These are phyloP conservation scores for Rhododendron molle DNA, from an alignment of 148 eudicot genomes.

Conservation along the genomic window DNA sequence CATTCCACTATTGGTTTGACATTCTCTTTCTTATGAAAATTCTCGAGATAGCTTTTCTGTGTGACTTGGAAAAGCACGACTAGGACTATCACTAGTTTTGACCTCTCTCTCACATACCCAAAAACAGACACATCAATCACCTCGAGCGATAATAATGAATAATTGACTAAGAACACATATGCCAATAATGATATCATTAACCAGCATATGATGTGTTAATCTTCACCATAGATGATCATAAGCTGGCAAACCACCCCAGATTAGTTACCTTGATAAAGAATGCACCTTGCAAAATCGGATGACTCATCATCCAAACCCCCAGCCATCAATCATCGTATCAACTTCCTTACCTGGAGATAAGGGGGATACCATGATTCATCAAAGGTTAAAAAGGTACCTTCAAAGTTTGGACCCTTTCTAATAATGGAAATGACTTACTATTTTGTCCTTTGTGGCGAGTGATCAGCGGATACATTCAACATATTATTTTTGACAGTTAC, in stretches of 20 bases:
- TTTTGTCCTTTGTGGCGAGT: not conserved
- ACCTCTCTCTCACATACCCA: not conserved
- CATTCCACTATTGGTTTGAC: not conserved
- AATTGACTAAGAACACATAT: not conserved
- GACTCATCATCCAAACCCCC: not conserved
- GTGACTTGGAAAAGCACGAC: constrained; percentile 10
- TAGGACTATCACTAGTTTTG: not conserved
- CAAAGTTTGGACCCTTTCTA: not conserved
- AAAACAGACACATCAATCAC: not conserved
- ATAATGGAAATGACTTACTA: not conserved
- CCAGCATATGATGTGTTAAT: constrained; percentile 5
- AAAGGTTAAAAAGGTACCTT: not conserved
- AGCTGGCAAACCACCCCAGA: not conserved
- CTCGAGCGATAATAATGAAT: constrained; percentile 1
- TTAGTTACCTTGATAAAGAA: not conserved
- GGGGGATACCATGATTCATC: constrained; percentile 3
- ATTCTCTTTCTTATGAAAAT: not conserved
- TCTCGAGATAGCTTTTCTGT: not conserved
- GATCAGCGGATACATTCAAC: not conserved
- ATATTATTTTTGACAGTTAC: not conserved
- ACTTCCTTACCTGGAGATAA: not conserved
- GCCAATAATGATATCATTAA: not conserved
- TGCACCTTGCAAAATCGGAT: not conserved
- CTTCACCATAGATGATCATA: constrained; percentile 1
- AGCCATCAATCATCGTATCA: constrained; percentile 1